phyloP scores from a whole-genome alignment of 331 rosid species.

The Arachis monticola region DNA sequence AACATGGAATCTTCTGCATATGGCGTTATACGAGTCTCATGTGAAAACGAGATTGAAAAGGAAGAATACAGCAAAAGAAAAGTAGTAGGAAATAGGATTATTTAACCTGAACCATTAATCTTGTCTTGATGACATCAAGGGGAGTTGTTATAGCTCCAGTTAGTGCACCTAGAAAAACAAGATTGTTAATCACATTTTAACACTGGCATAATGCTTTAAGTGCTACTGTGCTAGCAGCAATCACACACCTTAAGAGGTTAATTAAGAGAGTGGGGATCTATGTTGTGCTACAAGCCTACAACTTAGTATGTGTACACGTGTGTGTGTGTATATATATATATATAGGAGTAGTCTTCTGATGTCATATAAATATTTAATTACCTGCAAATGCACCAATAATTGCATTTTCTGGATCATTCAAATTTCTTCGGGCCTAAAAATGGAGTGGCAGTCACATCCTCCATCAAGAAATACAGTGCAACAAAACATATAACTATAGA shows the following conservation, averaged over 20 bases:
- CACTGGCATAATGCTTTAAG: constrained; percentile 17
- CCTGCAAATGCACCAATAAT: constrained; percentile 68
- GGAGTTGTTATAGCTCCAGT: too few relatives aligned
- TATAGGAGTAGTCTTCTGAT: constrained; percentile 20
- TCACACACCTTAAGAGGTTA: background rate
- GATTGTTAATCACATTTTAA: constrained; percentile 9
- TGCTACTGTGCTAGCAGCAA: constrained; percentile 4
- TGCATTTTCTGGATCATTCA: too few relatives aligned
- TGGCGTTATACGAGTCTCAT: too few relatives aligned
- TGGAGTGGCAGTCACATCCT: constrained; percentile 31
- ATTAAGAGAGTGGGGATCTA: constrained; percentile 8
- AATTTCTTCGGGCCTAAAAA: constrained; percentile 56
- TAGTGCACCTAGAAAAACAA: constrained; percentile 56
- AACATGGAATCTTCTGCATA: background rate
- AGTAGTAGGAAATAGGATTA: constrained; percentile 22
- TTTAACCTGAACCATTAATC: constrained; percentile 38
- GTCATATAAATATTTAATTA: constrained; percentile 37
- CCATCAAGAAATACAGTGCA: constrained; percentile 22
- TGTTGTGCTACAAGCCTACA: constrained; percentile 11
- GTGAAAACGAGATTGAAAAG: too few relatives aligned
- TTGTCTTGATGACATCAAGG: too few relatives aligned
- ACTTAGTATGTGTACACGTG: background rate
- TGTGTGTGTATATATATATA: background rate
- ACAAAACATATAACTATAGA: constrained; percentile 10
- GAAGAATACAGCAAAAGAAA: background rate